Conservation (phyloP, 2,329 filamentous ascomycete species). For the Colletotrichum tanaceti region DNA sequence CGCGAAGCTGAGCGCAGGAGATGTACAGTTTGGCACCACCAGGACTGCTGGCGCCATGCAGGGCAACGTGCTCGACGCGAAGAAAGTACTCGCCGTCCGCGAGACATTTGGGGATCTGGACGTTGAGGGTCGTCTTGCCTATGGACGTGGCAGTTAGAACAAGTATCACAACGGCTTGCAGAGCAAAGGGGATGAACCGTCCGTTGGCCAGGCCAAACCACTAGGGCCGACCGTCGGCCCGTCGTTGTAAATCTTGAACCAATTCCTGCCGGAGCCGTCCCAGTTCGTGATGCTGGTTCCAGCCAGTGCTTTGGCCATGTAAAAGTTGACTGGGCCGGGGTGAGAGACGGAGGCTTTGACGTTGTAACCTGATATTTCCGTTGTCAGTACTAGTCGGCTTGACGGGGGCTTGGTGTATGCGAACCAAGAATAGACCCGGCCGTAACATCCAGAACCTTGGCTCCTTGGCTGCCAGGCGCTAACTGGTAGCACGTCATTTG, state of each 20-base stretch:
- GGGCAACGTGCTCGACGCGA: slow-evolving; percentile 60
- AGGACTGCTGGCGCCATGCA: slow-evolving; percentile 55
- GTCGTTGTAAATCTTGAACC: slow-evolving; percentile 60
- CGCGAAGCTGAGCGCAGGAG: slow-evolving; percentile 55
- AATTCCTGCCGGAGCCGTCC: slow-evolving; percentile 53
- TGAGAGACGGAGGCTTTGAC: slow-evolving; percentile 56
- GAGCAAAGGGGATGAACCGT: slow-evolving; percentile 44
- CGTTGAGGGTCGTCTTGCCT: slow-evolving; percentile 50
- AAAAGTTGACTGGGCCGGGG: slow-evolving; percentile 55
- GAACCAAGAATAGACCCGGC: slow-evolving; percentile 43
- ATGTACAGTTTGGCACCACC: slow-evolving; percentile 62
- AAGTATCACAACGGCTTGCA: background rate
- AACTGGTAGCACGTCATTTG: slow-evolving; percentile 65
- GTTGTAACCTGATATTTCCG: slow-evolving; percentile 43
- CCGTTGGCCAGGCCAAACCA: slow-evolving; percentile 55
- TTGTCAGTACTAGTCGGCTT: background rate
- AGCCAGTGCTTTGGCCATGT: slow-evolving; percentile 52
- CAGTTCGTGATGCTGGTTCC: slow-evolving; percentile 49
- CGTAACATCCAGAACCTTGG: slow-evolving; percentile 51
- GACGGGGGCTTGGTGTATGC: background rate
- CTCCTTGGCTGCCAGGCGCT: slow-evolving; percentile 55
- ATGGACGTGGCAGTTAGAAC: background rate
- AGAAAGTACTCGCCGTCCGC: slow-evolving; percentile 62
- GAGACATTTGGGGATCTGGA: slow-evolving; percentile 58
- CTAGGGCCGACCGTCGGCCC: slow-evolving; percentile 51